phyloP scores from a whole-genome alignment of 306 rosid species.

The Castanea crenata region DNA sequence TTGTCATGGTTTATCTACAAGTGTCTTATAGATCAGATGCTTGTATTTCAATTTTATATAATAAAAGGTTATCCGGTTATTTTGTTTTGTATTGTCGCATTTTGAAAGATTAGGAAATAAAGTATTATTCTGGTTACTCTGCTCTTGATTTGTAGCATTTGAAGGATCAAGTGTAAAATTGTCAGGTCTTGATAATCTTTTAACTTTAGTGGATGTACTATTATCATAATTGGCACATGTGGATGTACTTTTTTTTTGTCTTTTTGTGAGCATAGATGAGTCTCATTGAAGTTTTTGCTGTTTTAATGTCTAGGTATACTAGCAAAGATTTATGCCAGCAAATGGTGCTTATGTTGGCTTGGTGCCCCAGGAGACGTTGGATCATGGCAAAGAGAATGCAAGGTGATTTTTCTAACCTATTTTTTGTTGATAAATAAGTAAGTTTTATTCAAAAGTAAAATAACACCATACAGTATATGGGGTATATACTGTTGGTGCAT shows the following conservation, averaged over 20 bases:
- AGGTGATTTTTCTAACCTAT: slow-evolving; percentile 37
- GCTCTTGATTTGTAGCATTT: background rate
- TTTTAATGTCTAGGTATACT: slow-evolving; percentile 37
- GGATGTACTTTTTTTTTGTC: background rate
- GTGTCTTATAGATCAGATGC: background rate
- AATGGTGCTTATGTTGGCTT: slow-evolving; percentile 52
- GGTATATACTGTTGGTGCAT: no score
- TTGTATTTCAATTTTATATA: background rate
- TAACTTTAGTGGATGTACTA: background rate
- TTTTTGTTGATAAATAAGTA: no score
- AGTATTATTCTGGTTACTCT: background rate
- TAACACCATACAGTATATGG: no score
- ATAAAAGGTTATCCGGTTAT: background rate
- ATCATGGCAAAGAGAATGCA: slow-evolving; percentile 72
- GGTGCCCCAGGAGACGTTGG: slow-evolving; percentile 49
- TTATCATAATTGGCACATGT: background rate
- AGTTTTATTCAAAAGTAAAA: no score
- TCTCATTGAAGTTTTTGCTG: slow-evolving; percentile 1
- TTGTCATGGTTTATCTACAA: slow-evolving; percentile 5
- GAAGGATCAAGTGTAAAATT: background rate
- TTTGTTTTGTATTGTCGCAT: background rate
- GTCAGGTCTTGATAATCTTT: background rate
- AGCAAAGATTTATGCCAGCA: slow-evolving; percentile 32
- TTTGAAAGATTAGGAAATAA: background rate
- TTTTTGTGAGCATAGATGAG: background rate